Evolutionary conservation across 2,329 filamentous ascomycete genomes (phyloP).

Genomic region (Akanthomyces uredinophilus): DNA sequence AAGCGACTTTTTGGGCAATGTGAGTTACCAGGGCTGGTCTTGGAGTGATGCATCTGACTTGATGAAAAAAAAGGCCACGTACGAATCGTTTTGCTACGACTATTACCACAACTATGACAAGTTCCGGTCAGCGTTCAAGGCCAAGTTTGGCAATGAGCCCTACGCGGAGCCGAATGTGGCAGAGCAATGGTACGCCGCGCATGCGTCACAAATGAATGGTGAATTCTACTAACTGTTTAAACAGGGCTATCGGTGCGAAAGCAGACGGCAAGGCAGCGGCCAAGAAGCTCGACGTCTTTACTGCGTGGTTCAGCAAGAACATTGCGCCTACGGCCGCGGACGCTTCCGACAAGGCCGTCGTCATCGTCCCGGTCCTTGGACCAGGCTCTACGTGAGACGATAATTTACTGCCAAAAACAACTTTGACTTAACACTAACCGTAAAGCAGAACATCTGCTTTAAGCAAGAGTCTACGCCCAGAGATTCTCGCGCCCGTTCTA

Average conservation of each 20-base stretch:
- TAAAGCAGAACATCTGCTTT: not conserved
- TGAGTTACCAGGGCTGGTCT: slow-evolving; percentile 14
- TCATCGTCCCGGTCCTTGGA: slow-evolving; percentile 25
- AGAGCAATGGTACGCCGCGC: slow-evolving; percentile 25
- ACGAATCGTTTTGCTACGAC: slow-evolving; percentile 28
- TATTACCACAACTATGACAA: slow-evolving; percentile 27
- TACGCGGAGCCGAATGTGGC: slow-evolving; percentile 26
- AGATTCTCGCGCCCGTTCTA: slow-evolving; percentile 26
- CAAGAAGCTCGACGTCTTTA: slow-evolving; percentile 25
- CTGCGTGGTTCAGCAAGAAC: slow-evolving; percentile 28
- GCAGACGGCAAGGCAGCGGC: not conserved
- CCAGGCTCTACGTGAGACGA: not conserved
- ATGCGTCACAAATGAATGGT: not conserved
- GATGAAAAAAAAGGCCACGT: slow-evolving; percentile 23
- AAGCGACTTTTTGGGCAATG: slow-evolving; percentile 26
- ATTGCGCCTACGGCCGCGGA: slow-evolving; percentile 21
- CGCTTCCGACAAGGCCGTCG: slow-evolving; percentile 20
- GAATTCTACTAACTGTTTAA: not conserved
- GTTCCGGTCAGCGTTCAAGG: slow-evolving; percentile 24
- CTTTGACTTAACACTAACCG: too few species aligned
- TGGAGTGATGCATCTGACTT: slow-evolving; percentile 5
- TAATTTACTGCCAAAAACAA: too few species aligned
- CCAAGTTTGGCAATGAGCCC: slow-evolving; percentile 21
- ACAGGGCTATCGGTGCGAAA: slow-evolving; percentile 22
- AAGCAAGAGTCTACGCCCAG: slow-evolving; percentile 22